Evolutionary conservation across 352 stramenopile species (phyloP), one percentile per base, ranked within the genome.

Genomic region (Pythium pyrilobum): DNA sequence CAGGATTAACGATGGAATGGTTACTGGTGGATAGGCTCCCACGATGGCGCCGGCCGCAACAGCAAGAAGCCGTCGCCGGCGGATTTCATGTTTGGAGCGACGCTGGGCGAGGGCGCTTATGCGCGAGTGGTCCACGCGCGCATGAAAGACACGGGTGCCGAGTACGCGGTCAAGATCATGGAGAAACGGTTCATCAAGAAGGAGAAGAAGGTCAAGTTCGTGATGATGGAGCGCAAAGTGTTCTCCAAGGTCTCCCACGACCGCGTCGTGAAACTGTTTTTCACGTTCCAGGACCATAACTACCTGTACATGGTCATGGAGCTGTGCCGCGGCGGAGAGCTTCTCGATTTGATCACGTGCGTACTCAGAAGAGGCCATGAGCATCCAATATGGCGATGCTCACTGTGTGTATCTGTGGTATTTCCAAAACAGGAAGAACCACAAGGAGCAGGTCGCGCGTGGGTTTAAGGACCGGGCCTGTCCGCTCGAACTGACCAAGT

Each of bases 141-240:
- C 15, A 90, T 92, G 74, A 96, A 96, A 51, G 78, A 90, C 65
- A 88, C 72, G 16, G 69, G 67, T 13, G 69, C 69, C 9, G 81
- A 96, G 60, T 96, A 95, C 52, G 87, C 87, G 2, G 77, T 96
- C 16, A 96, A 96, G 69, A 94, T 96, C 52, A 96, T 96, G 85
- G 87, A 96, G 51, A 94, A 96, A 61, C 72, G 77, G 32, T 92
- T 94, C 60, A 95, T 96, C 59, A 83, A 79, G 46, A 91, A 90
- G 68, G 85, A 96, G 62, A 95, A 95, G 62, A 96, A 96, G 56
- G 85, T 95, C 56, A 92, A 89, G 55, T 92, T 92, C 52, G 82
- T 95, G 54, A 92, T 96, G 76, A 95, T 94, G 81, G 87, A 96
- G 72, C 81, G 81, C 66, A 89, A 92, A 39, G 84, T 96, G 32